Evolutionary conservation across 2,329 filamentous ascomycete genomes (phyloP).

Genomic region (Macrophomina tecta): DNA sequence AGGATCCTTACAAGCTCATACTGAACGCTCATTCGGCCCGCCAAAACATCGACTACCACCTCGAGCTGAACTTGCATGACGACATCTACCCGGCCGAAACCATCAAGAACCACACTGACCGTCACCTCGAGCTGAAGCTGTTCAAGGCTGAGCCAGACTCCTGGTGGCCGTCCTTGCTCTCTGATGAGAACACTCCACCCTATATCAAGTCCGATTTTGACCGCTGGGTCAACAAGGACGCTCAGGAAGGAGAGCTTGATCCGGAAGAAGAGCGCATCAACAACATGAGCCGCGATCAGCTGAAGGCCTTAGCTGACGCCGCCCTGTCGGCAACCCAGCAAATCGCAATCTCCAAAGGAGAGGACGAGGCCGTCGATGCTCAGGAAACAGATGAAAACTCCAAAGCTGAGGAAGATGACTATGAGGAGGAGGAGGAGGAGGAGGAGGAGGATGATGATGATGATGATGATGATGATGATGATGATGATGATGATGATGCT

Average conservation of each 20-base stretch:
- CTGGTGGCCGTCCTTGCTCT: conserved; percentile 16
- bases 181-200: not conserved
- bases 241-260: conserved; percentile 11
- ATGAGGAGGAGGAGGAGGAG: not conserved
- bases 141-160: conserved; percentile 17
- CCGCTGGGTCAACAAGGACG: conserved; percentile 11
- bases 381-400: not conserved
- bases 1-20: not conserved
- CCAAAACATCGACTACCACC: not conserved
- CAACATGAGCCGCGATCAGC: not conserved
- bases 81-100: conserved; percentile 2
- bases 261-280: not conserved
- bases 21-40: not conserved
- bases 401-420: not conserved
- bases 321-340: not conserved
- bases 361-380: not conserved
- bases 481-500: not conserved
- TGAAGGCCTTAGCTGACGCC: not conserved
- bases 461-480: not conserved
- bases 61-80: not conserved
- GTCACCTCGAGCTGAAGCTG: conserved; percentile 7
- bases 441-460: not conserved
- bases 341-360: not conserved
- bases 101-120: not conserved
- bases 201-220: conserved; percentile 16